Percentiles rank a stretch among this genome's conserved stretches.
Conservation (phyloP, 2,329 filamentous ascomycete species). For the Zymoseptoria passerinii region DNA sequence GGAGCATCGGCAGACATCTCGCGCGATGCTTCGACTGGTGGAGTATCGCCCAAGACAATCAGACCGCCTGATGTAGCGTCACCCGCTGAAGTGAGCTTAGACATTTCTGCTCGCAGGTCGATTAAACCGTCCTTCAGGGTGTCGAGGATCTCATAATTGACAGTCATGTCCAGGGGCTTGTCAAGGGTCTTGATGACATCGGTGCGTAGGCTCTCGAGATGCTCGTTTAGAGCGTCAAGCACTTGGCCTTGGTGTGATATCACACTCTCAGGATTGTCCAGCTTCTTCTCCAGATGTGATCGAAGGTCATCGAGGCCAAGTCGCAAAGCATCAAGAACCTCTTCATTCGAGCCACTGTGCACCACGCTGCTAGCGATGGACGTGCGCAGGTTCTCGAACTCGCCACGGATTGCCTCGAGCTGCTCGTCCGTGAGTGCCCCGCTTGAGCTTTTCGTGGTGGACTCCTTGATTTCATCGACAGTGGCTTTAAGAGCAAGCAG, state of each 20-base stretch:
- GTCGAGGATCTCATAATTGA: slow-evolving; percentile 83
- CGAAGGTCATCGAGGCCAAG: slow-evolving; percentile 44
- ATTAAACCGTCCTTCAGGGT: slow-evolving; percentile 76
- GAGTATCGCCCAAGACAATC: slow-evolving; percentile 48
- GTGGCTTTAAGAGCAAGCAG: slow-evolving; percentile 20
- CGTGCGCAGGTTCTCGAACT: slow-evolving; percentile 41
- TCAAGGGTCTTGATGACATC: slow-evolving; percentile 69
- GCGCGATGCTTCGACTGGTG: slow-evolving; percentile 35
- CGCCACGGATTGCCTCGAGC: slow-evolving; percentile 44
- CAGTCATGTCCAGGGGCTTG: slow-evolving; percentile 72
- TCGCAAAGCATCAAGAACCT: slow-evolving; percentile 42
- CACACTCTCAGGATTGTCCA: slow-evolving; percentile 44
- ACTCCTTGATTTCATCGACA: slow-evolving; percentile 35
- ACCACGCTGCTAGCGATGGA: slow-evolving; percentile 34
- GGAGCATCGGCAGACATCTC: slow-evolving; percentile 36
- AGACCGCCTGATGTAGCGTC: slow-evolving; percentile 44
- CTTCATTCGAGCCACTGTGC: slow-evolving; percentile 37
- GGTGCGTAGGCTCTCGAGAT: slow-evolving; percentile 64
- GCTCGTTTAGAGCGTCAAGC: slow-evolving; percentile 55
- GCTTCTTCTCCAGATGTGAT: slow-evolving; percentile 43
- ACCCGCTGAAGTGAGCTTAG: slow-evolving; percentile 57
- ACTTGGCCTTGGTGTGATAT: slow-evolving; percentile 49
- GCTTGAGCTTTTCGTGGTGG: slow-evolving; percentile 15
- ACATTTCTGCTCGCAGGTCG: slow-evolving; percentile 67
- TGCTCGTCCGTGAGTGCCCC: slow-evolving; percentile 41